Percentiles rank a stretch among this genome's conserved stretches.
Conservation (phyloP, 2,329 filamentous ascomycete species). For the Penicillium hordei region DNA sequence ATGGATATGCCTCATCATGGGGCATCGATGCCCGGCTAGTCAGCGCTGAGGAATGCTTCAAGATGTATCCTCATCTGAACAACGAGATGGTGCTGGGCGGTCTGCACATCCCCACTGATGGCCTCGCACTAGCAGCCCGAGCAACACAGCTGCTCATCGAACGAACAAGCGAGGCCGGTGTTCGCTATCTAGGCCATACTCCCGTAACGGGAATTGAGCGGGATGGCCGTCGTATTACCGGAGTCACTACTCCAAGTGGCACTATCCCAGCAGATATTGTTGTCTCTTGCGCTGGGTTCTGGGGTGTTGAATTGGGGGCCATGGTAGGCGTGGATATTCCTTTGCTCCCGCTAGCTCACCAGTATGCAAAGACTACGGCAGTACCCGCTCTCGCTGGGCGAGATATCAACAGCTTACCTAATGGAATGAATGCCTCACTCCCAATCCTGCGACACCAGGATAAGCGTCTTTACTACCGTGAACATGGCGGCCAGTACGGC, state of each 20-base stretch:
- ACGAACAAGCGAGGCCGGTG: conserved; percentile 58
- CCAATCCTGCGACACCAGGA: conserved; percentile 65
- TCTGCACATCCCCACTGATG: conserved; percentile 61
- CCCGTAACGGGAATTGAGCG: conserved; percentile 59
- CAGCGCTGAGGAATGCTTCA: conserved; percentile 52
- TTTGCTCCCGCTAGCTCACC: conserved; percentile 61
- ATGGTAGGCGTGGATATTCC: conserved; percentile 61
- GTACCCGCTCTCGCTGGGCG: conserved; percentile 48
- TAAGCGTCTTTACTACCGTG: conserved; percentile 63
- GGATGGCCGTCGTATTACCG: conserved; percentile 53
- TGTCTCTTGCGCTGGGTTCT: conserved; percentile 64
- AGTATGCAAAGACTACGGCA: conserved; percentile 62
- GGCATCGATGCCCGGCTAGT: conserved; percentile 58
- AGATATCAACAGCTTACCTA: conserved; percentile 48
- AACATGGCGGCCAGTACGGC: conserved; percentile 62
- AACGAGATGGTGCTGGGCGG: conserved; percentile 57
- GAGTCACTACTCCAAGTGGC: conserved; percentile 53
- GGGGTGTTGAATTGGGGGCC: conserved; percentile 64
- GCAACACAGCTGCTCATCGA: conserved; percentile 62
- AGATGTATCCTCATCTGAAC: conserved; percentile 57
- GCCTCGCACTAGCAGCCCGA: conserved; percentile 60
- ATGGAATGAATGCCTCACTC: conserved; percentile 50
- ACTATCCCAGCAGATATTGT: conserved; percentile 60
- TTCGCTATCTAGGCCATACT: conserved; percentile 57
- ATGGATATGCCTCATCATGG: conserved; percentile 62